Evolutionary conservation across 768 basidiomycete genomes (phyloP).

Genomic region (Pleurotus platypus): DNA sequence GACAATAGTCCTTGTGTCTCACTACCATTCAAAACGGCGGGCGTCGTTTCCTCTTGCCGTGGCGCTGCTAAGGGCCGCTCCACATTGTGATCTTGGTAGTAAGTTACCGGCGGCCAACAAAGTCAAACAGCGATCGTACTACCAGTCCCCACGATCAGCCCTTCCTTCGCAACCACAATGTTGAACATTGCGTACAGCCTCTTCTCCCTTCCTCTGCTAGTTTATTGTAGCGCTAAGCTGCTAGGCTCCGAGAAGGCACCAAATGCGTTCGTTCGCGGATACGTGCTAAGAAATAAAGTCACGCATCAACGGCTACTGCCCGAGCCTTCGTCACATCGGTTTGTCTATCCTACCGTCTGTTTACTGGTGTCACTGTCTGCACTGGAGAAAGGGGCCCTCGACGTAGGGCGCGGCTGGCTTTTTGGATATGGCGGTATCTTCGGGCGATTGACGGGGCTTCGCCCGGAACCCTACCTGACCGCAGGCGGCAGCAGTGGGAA

Average conservation of each 20-base stretch:
- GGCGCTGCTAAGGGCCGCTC: too few relatives aligned
- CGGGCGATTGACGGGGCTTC: conserved; percentile 44
- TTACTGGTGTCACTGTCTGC: conserved; percentile 53
- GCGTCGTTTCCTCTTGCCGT: too few relatives aligned
- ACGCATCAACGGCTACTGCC: conserved; percentile 54
- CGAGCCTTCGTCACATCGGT: conserved; percentile 41
- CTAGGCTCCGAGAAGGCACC: background rate
- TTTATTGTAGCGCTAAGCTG: too few relatives aligned
- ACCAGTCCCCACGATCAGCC: too few relatives aligned
- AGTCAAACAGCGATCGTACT: too few relatives aligned
- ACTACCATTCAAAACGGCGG: too few relatives aligned
- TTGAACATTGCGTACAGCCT: too few relatives aligned
- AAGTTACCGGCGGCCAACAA: too few relatives aligned
- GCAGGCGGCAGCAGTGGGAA: background rate
- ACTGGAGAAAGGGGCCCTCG: conserved; percentile 43
- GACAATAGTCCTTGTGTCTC: too few relatives aligned
- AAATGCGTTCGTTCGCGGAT: conserved; percentile 22
- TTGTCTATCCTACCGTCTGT: conserved; percentile 58
- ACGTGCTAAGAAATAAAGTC: conserved; percentile 49
- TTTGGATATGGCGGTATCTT: conserved; percentile 51
- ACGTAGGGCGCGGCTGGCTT: conserved; percentile 44
- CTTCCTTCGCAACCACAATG: too few relatives aligned
- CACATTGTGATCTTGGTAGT: too few relatives aligned
- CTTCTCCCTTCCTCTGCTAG: too few relatives aligned
- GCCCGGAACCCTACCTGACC: conserved; percentile 41